Conservation (phyloP, 139 green algal genomes). For the Picochlorum sp. region DNA sequence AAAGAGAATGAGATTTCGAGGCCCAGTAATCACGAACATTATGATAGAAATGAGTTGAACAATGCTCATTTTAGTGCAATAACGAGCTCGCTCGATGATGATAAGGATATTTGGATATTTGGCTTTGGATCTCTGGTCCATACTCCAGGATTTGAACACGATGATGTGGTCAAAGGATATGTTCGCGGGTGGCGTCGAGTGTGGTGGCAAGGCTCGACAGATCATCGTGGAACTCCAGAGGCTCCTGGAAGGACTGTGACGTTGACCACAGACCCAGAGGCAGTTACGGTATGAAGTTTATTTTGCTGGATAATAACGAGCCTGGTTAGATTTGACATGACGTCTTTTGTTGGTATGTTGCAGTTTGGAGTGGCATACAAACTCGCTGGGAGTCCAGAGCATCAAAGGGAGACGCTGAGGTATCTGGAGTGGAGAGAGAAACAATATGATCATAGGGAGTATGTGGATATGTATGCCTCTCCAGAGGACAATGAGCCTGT, state of each 20-base stretch:
- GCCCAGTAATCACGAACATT: not conserved
- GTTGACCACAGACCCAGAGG: constrained; percentile 16
- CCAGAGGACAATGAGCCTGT: not conserved
- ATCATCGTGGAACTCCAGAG: constrained; percentile 26
- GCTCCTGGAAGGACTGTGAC: constrained; percentile 59
- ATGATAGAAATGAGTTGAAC: not conserved
- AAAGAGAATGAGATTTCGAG: too few species aligned
- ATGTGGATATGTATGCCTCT: constrained; percentile 27
- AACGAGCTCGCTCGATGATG: not conserved
- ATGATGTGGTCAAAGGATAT: constrained; percentile 16
- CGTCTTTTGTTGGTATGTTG: constrained; percentile 8
- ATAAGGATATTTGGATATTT: constrained; percentile 28
- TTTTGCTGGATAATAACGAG: not conserved
- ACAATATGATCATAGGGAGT: constrained; percentile 60
- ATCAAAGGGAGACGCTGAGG: constrained; percentile 36
- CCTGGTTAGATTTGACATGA: not conserved
- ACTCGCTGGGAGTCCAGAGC: constrained; percentile 25
- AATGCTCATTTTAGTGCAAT: not conserved
- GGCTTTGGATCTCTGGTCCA: constrained; percentile 38
- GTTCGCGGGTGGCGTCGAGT: constrained; percentile 41
- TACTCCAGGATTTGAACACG: constrained; percentile 27
- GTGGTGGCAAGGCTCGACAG: constrained; percentile 32
- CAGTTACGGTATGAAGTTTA: constrained; percentile 26
- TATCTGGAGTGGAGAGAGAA: constrained; percentile 75
- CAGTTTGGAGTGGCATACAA: constrained; percentile 40